Base-by-base conservation (phyloP, 2,329 filamentous ascomycete species). In the Microcyclosporella mali region DNA sequence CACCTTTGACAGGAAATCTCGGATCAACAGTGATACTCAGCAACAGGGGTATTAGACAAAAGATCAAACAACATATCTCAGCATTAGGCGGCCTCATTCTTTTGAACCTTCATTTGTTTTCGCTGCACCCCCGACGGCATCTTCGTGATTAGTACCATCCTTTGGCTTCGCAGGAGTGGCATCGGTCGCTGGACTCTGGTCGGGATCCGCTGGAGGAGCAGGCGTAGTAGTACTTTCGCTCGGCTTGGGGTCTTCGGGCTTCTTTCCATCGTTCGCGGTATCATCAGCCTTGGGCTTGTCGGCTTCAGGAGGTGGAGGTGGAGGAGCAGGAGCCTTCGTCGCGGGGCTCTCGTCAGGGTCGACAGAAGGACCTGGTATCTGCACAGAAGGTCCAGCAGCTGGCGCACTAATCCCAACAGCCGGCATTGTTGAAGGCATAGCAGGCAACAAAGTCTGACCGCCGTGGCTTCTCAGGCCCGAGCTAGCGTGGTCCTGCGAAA, bases 301-400 rank as follows among this genome's bases (percentile, higher is more conserved):
- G 4, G 31, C 16, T 9, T 17, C 21, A 18, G 49, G 37, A 4
- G 44, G 35, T 9, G 38, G 36, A 18, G 49, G 37, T 2, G 44
- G 35, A 10, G 38, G 36, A 17, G 30, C 29, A 4, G 44, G 44
- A 2, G 41, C 37, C 45, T 51, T 51, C 1, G 53, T 58, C 1
- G 56, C 58, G 15, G 58, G 58, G 25, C 56, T 59, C 16, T 58
- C 58, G 28, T 60, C 58, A n/a, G 50, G 49, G 36, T 57, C 56
- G 12, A 47, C 48, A 12, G 48, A 32, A 14, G 48, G 40, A 3
- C n/a, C 35, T 12, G 31, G 17, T 17, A 34, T 15, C n/a, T 15
- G 27, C 28, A 38, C 27, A 19, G 38, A 9, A 29, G 36, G 15
- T 3, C n/a, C 34, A 28, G 19, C 29, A 29, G 43, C 50, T 14